Evolutionary conservation across 2,329 filamentous ascomycete species (phyloP), one percentile per base, ranked within the genome.

Genomic region (Zymoseptoria ardabiliae): DNA sequence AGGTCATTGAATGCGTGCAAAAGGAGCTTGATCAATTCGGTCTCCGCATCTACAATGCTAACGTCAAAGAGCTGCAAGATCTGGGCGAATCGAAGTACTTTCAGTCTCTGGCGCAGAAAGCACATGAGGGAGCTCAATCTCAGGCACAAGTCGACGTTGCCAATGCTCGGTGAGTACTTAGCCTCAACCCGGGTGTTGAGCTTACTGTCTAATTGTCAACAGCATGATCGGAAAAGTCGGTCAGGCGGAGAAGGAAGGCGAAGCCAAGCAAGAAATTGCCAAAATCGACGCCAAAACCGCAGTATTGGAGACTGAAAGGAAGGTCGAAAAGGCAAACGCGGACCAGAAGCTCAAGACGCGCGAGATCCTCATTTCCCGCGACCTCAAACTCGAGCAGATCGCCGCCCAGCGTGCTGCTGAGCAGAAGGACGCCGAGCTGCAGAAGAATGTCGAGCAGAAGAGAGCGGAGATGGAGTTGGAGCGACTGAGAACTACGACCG

Each of bases 241-340:
- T 59, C 90, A 94, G 73, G 86, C 90, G 22, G 81, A 91, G 72
- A 88, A 89, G 69, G 84, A 86, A 69, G 90, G 90, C 64, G 82
- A 89, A 68, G 88, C 91, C 63, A 91, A 94, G 72, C 89, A 91
- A 57, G 88, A 92, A 70, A 89, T 95, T 50, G 89, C 90, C 67
- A 93, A 91, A 78, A 95, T 95, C 76, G 85, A 92, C 73, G 90
- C 90, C 65, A 86, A 90, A 67, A 95, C 90, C 0, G 89, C 90
- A 1, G 89, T 94, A 1, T 82, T 90, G 61, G 91, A 93, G 77
- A 94, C 90, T 0, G 86, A 93, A 71, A 86, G 90, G 54, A 91
- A 93, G 71, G 86, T 88, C 52, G 89, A 94, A 76, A 90, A 90
- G 62, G 88, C 89, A 2, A 69, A 70, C 53, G 91, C 91, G 50